Conservation (phyloP, 225 moss, liverwort and hornwort species). For the Bryum argenteum region DNA sequence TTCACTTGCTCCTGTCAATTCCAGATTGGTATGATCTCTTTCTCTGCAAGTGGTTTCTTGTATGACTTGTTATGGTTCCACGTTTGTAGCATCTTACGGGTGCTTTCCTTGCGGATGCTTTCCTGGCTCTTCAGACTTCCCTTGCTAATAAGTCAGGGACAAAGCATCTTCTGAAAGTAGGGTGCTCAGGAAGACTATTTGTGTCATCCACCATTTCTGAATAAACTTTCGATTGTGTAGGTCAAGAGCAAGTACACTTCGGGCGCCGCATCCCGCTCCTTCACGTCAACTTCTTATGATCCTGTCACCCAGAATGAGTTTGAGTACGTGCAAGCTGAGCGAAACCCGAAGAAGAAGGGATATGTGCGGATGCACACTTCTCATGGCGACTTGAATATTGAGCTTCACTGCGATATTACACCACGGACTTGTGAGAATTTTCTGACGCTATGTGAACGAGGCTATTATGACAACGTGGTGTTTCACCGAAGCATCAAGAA, state of each 20-base stretch:
- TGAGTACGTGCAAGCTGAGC: constrained; percentile 93
- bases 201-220: constrained; percentile 26
- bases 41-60: not conserved
- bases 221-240: constrained; percentile 37
- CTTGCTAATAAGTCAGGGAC: not conserved
- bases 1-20: constrained; percentile 82
- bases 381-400: constrained; percentile 85
- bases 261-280: constrained; percentile 93
- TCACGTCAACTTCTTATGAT: constrained; percentile 93
- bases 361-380: constrained; percentile 87
- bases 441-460: constrained; percentile 82
- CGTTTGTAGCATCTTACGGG: not conserved
- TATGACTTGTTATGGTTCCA: not conserved
- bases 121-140: not conserved
- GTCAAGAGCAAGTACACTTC: constrained; percentile 95
- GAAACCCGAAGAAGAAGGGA: constrained; percentile 92
- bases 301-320: constrained; percentile 92
- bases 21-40: constrained; percentile 71
- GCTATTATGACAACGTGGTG: constrained; percentile 81
- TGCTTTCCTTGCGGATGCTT: constrained; percentile 9
- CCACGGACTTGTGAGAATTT: constrained; percentile 97
- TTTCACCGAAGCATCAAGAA: constrained; percentile 98
- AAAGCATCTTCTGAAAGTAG: not conserved
- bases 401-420: constrained; percentile 88
- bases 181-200: not conserved